A percentile compares a stretch with the other conserved stretches of the same genome.
Conservation (phyloP, 306 rosid genomes). For the Inga leiocalycina region DNA sequence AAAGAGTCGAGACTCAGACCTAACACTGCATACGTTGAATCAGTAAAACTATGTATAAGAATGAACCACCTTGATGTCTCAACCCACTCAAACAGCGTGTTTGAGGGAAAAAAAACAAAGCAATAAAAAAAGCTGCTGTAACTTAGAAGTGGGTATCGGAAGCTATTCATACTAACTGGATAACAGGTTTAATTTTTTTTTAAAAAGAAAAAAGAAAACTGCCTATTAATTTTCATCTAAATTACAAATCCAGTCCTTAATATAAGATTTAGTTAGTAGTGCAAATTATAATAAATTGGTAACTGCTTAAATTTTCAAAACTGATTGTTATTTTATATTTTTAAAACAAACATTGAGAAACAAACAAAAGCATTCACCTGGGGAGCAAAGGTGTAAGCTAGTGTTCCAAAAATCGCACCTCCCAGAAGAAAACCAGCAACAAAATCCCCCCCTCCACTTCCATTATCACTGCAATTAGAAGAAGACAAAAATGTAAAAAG, state of each 20-base stretch:
- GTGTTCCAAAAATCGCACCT: slow-evolving; percentile 86
- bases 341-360: slow-evolving; percentile 4
- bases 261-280: no score
- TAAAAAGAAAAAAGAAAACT: background rate
- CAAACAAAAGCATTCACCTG: slow-evolving; percentile 65
- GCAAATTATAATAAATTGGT: no score
- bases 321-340: no score
- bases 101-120: background rate
- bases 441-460: slow-evolving; percentile 84
- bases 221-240: background rate
- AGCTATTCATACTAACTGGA: background rate
- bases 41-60: background rate
- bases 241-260: background rate
- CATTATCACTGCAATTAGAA: slow-evolving; percentile 53
- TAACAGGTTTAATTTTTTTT: background rate
- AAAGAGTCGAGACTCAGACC: background rate
- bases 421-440: slow-evolving; percentile 86
- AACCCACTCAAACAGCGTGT: background rate
- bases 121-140: background rate
- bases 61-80: background rate
- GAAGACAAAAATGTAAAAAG: slow-evolving; percentile 29
- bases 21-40: slow-evolving; percentile 6
- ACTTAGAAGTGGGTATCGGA: background rate
- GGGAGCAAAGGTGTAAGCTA: slow-evolving; percentile 87
- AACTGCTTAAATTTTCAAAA: no score